Evolutionary conservation across 2,329 filamentous ascomycete genomes (phyloP).

Genomic region (Mariannaea elegans): DNA sequence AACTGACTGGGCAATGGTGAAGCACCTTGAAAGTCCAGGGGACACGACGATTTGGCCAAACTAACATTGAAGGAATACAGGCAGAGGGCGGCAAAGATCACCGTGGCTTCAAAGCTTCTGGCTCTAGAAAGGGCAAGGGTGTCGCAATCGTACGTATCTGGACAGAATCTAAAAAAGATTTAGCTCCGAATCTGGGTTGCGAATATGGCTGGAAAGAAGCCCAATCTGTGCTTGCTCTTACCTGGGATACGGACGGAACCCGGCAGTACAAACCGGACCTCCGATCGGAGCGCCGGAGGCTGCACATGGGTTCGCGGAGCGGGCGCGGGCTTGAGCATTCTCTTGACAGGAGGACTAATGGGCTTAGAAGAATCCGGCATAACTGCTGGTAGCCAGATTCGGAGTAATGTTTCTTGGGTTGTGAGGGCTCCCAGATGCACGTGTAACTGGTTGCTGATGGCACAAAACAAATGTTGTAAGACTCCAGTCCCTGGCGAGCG

Average conservation of each 20-base stretch:
- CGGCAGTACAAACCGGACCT: slow-evolving; percentile 43
- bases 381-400: background rate
- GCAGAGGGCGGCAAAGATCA: slow-evolving; percentile 12
- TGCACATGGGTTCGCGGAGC: slow-evolving; percentile 35
- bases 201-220: background rate
- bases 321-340: slow-evolving; percentile 39
- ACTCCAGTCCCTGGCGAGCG: no score
- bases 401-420: background rate
- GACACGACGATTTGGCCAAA: no score
- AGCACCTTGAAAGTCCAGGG: no score
- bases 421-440: background rate
- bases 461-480: no score
- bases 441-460: background rate
- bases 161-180: slow-evolving; percentile 32
- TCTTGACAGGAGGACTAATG: slow-evolving; percentile 30
- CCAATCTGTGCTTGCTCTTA: slow-evolving; percentile 17
- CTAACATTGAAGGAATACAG: no score
- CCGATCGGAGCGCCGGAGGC: slow-evolving; percentile 36
- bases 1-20: no score
- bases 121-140: slow-evolving; percentile 49
- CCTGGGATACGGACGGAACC: slow-evolving; percentile 39
- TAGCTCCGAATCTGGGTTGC: slow-evolving; percentile 1
- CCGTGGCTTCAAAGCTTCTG: slow-evolving; percentile 31
- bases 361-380: slow-evolving; percentile 31
- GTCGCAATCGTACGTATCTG: slow-evolving; percentile 41